A percentile compares a stretch with the other conserved stretches of the same genome.
phyloP scores from a whole-genome alignment of 768 basidiomycete species.

The Aureoboletus auriporus region DNA sequence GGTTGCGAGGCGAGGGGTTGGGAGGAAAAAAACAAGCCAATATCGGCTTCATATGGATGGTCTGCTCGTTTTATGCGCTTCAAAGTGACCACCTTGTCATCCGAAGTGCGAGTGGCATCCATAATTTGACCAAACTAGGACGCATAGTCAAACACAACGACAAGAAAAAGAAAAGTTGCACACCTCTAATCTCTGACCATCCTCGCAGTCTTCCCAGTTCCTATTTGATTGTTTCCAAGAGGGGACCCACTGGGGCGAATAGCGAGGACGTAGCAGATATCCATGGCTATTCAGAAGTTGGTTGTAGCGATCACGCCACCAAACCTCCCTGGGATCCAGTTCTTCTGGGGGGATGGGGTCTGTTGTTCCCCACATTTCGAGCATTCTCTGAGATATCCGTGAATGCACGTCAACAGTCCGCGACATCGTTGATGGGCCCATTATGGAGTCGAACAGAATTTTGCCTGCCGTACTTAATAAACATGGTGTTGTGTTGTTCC shows the following conservation, averaged over 20 bases:
- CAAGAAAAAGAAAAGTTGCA: background rate
- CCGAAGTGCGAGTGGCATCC: slow-evolving; percentile 30
- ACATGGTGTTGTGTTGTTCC: too few species aligned
- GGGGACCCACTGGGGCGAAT: slow-evolving; percentile 9
- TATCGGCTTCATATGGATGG: slow-evolving; percentile 21
- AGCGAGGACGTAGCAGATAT: slow-evolving; percentile 12
- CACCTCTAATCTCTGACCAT: too few species aligned
- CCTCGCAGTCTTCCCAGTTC: background rate
- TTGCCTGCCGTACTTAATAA: too few species aligned
- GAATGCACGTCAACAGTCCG: too few species aligned
- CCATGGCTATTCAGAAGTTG: too few species aligned
- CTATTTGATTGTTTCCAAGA: slow-evolving; percentile 3
- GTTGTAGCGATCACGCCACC: slow-evolving; percentile 10
- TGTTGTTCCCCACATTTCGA: slow-evolving; percentile 1
- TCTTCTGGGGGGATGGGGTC: slow-evolving; percentile 1
- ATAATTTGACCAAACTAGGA: slow-evolving; percentile 1
- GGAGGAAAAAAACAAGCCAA: slow-evolving; percentile 19
- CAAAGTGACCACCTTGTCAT: slow-evolving; percentile 26
- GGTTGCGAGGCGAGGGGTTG: background rate
- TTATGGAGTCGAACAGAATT: too few species aligned
- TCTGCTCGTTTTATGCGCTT: slow-evolving; percentile 17
- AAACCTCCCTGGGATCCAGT: slow-evolving; percentile 5
- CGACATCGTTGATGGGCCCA: too few species aligned
- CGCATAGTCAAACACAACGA: background rate
- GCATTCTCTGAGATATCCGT: background rate